Evolutionary conservation across 2,329 filamentous ascomycete species (phyloP), one percentile per base, ranked within the genome.

Genomic region (Lachnellula subtilissima): DNA sequence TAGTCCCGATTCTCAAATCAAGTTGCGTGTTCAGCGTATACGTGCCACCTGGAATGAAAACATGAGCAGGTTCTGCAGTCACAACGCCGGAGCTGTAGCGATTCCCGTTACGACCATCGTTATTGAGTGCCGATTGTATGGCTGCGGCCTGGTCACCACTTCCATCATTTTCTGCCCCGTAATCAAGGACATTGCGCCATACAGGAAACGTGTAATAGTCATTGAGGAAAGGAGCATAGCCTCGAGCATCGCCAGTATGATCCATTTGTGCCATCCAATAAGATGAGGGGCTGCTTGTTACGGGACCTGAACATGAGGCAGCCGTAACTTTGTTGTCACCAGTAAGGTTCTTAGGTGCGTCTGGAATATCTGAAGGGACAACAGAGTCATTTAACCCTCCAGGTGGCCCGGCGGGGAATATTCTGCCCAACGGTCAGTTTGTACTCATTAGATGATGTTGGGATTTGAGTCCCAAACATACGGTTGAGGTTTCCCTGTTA

Each of bases 91-190:
- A 32, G 17, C 43, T 47, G 22, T 32, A 22, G 1, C 50, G 32
- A 12, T 46, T 47, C 17, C 43, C 53, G 11, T 42, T 17, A 6
- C 48, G 17, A 3, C 23, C 25, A 4, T 48, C 52, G 1, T 19
- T 39, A 37, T 36, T 54, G 65, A 96, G 87, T 60, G 90, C 89
- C 40, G 75, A 72, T 75, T 96, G 96, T 80, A 97, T 95, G 56
- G 91, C 89, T 1, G 73, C 50, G 0, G 91, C 95, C 68, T 96
- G 91, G 69, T 96, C 92, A n/a, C 85, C 86, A 1, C 74, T 72
- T 7, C 85, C 85, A 63, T 86, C 82, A 62, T 82, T 82, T 60
- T 75, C 80, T 46, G 87, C 87, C 42, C 87, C 87, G 64, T 81
- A 91, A 64, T 89, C 85, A 72, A 80, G 83, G 50, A 90, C 87